Evolutionary conservation across 2,329 filamentous ascomycete species (phyloP).

Genomic region (Ramularia collo-cygni): DNA sequence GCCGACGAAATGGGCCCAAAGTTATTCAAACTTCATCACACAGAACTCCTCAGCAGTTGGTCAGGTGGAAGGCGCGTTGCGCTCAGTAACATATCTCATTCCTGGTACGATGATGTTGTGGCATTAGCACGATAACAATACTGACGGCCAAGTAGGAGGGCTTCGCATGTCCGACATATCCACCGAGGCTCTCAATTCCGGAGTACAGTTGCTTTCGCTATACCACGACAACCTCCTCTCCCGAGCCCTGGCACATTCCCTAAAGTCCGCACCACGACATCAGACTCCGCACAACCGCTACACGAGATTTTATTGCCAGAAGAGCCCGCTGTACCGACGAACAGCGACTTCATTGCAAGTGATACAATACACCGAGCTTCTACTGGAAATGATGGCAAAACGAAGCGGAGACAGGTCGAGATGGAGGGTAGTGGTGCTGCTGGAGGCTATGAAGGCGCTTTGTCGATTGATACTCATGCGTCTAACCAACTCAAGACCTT

Average conservation of each 20-base stretch:
- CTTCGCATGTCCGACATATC: conserved; percentile 91
- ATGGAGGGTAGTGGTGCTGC: conserved; percentile 78
- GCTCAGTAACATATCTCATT: conserved; percentile 92
- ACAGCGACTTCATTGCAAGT: conserved; percentile 79
- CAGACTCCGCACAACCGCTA: conserved; percentile 55
- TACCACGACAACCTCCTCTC: conserved; percentile 88
- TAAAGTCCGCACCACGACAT: conserved; percentile 44
- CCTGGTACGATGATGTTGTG: conserved; percentile 51
- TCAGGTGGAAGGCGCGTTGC: conserved; percentile 87
- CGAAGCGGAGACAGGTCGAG: conserved; percentile 70
- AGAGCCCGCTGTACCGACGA: conserved; percentile 65
- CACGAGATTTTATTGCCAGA: conserved; percentile 56
- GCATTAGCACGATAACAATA: background rate
- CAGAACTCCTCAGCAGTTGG: conserved; percentile 91
- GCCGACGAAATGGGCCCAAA: conserved; percentile 34
- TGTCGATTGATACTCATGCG: conserved; percentile 75
- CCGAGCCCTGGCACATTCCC: conserved; percentile 48
- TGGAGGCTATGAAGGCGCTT: conserved; percentile 80
- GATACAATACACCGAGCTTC: conserved; percentile 86
- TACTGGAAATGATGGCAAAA: conserved; percentile 98
- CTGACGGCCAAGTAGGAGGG: conserved; percentile 44
- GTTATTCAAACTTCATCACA: conserved; percentile 85
- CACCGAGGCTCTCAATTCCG: conserved; percentile 75
- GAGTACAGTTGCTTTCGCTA: conserved; percentile 80
- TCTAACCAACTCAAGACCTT: conserved; percentile 72